phyloP scores from a whole-genome alignment of 2,329 filamentous ascomycete genomes.

The Rhinocladiella mackenziei region DNA sequence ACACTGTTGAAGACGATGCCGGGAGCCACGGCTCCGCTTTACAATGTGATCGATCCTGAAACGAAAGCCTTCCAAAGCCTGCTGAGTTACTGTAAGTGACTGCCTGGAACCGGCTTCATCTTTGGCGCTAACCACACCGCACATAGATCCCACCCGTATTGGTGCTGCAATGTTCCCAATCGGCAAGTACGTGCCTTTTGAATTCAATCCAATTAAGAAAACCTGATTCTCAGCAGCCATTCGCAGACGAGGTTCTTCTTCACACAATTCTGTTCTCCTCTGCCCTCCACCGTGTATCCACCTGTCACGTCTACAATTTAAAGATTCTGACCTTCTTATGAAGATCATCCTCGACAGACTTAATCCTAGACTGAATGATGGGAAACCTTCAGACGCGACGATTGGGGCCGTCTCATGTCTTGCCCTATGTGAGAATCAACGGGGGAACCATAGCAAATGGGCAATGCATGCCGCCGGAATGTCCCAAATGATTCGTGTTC shows the following conservation, averaged over 20 bases:
- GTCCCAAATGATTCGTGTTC: constrained; percentile 21
- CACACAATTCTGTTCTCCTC: constrained; percentile 22
- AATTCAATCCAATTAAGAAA: constrained; percentile 16
- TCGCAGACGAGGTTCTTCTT: constrained; percentile 20
- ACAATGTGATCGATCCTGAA: constrained; percentile 22
- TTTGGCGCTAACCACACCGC: neutral
- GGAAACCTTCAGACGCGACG: constrained; percentile 20
- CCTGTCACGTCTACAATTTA: constrained; percentile 3
- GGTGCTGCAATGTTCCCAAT: constrained; percentile 18
- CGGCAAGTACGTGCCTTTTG: constrained; percentile 9
- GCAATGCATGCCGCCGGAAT: constrained; percentile 22
- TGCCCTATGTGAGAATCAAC: constrained; percentile 17
- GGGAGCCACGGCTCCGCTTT: constrained; percentile 13
- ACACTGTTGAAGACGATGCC: neutral
- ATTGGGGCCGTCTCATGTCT: constrained; percentile 25
- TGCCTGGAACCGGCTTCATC: neutral
- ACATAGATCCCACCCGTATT: constrained; percentile 18
- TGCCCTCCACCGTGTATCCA: constrained; percentile 13
- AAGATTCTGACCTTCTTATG: constrained; percentile 16
- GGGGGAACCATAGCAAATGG: constrained; percentile 20
- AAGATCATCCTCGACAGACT: constrained; percentile 22
- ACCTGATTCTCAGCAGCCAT: constrained; percentile 21
- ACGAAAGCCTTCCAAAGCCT: constrained; percentile 16
- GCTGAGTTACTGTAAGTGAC: constrained; percentile 16
- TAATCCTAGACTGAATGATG: constrained; percentile 15